phyloP scores from a whole-genome alignment of 2,329 filamentous ascomycete species.

The Arachnomyces sp. region DNA sequence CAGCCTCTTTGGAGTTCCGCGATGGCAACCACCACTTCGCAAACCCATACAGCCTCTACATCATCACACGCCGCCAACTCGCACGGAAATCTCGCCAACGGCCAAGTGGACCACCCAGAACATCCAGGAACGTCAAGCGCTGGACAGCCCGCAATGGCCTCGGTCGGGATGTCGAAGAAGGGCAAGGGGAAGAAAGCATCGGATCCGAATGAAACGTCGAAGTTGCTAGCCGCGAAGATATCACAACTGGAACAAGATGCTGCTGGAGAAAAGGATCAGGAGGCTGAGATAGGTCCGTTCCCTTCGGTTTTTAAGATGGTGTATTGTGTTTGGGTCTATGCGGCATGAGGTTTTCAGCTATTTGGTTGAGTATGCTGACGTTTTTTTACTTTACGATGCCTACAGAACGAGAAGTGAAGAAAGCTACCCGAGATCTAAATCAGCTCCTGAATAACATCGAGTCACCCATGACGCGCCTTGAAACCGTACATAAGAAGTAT shows the following conservation, averaged over 20 bases:
- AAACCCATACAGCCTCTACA: conserved; percentile 2
- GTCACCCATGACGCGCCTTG: conserved; percentile 83
- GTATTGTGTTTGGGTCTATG: conserved; percentile 1
- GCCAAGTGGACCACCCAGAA: conserved; percentile 34
- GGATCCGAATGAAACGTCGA: conserved; percentile 82
- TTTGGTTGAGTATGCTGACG: conserved; percentile 1
- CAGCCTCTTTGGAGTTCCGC: not conserved
- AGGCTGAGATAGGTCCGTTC: conserved; percentile 81
- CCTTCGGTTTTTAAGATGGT: conserved; percentile 1
- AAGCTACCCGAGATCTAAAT: conserved; percentile 82
- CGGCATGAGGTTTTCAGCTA: conserved; percentile 1
- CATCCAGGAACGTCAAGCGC: conserved; percentile 28
- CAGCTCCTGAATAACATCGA: conserved; percentile 80
- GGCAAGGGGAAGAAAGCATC: conserved; percentile 74
- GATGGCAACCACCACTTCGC: conserved; percentile 7
- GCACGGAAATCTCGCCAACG: conserved; percentile 38
- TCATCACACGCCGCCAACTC: conserved; percentile 18
- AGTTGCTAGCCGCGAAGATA: conserved; percentile 85
- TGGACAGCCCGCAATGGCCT: conserved; percentile 29
- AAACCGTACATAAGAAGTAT: conserved; percentile 81
- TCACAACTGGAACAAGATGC: conserved; percentile 91
- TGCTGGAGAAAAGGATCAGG: conserved; percentile 88
- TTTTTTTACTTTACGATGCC: conserved; percentile 14
- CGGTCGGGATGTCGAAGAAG: conserved; percentile 58
- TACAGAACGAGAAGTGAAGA: conserved; percentile 84